These are phyloP conservation scores for Lecanicillium sp. DNA, from an alignment of 2,329 filamentous ascomycete species.

Conservation along the genomic window DNA sequence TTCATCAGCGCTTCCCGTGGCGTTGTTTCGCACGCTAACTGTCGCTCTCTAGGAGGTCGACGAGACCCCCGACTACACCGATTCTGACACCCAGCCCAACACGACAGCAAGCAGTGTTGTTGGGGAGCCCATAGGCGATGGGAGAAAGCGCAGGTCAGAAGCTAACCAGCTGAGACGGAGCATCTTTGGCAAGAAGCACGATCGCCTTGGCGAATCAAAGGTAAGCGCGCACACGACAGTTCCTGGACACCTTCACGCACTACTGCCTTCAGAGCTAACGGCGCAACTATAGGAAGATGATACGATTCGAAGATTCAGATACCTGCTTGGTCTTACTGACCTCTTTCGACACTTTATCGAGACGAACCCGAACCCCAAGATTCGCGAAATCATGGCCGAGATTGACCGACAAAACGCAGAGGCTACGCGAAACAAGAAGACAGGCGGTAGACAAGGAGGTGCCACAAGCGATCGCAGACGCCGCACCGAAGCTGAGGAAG, in stretches of 20 bases:
- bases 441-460: constrained; percentile 72
- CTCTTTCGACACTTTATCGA: constrained; percentile 99
- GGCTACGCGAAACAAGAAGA: constrained; percentile 62
- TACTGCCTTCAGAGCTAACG: constrained; percentile 3
- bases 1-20: neutral
- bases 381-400: constrained; percentile 87
- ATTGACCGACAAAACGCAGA: constrained; percentile 91
- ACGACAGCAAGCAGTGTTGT: constrained; percentile 76
- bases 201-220: constrained; percentile 86
- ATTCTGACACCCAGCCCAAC: constrained; percentile 60
- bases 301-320: constrained; percentile 87
- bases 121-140: constrained; percentile 67
- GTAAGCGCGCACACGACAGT: constrained; percentile 35
- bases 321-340: constrained; percentile 89
- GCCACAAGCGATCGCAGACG: constrained; percentile 70
- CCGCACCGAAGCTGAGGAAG: constrained; percentile 94
- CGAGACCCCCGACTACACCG: constrained; percentile 59
- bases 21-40: neutral
- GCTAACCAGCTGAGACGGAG: constrained; percentile 84
- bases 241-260: neutral
- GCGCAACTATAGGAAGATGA: constrained; percentile 67
- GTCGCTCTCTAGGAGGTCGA: constrained; percentile 46
- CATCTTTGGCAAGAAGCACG: constrained; percentile 92
- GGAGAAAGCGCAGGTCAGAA: constrained; percentile 77
- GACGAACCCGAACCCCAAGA: constrained; percentile 89